Evolutionary conservation across 345 rosid genomes (phyloP), one percentile per base, ranked within the genome.

Genomic region (Boechera stricta): DNA sequence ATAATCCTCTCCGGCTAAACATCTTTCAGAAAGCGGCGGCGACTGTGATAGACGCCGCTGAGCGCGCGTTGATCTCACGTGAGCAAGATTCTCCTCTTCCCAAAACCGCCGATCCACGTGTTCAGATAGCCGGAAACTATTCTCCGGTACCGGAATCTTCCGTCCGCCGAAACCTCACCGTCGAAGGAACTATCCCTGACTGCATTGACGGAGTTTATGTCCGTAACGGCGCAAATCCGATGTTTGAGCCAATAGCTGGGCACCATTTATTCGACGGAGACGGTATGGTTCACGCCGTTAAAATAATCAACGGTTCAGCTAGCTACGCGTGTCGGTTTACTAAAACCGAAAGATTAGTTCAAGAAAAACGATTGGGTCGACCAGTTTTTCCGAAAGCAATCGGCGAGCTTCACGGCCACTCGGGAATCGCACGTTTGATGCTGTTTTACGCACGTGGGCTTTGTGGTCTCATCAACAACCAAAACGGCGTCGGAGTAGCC

Each of bases 201-300:
- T 85, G 93, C 82, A 86, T 94, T 55, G 72, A 84, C 64, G 98
- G 98, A 4, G 95, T 92, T 7, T 94, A 94, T 69, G 78, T 89
- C 67, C 90, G 98, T 21, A 94, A 94, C 87, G 98, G 98, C 2
- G 98, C 97, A 4, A 94, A 94, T 75, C 98, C 98, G 10, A 82
- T 90, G 47, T 87, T 87, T 48, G 85, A 90, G 73, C 98, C 98
- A 0, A 79, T 82, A 21, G 92, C 97, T 16, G 98, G 97, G 1
- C 98, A 94, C 80, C 98, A 94, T 75, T 71, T 94, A 7, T 94
- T 94, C 52, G 98, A 94, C 82, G 97, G 98, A 4, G 98, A 94
- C 68, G 98, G 98, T 31, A 94, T 94, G 98, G 89, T 94, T 33
- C 98, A 94, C 66, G 92, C 97, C 6, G 91, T 94, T 53, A 76